phyloP scores from a whole-genome alignment of 1,139 yeast genomes.

The Debaryomyces subglobosus region DNA sequence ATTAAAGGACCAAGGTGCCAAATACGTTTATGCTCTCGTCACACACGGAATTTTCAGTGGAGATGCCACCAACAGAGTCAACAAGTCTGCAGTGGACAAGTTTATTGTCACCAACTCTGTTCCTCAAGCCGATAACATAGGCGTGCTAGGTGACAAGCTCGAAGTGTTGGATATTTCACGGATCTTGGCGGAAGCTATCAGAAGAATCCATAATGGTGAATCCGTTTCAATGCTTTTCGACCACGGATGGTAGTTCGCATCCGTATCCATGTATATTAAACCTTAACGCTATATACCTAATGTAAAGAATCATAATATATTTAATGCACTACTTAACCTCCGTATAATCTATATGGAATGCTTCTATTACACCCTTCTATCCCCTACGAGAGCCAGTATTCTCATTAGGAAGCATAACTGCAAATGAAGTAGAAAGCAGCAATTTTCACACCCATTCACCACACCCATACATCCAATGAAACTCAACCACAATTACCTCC shows the following conservation, averaged over 20 bases:
- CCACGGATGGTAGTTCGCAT: slow-evolving; percentile 58
- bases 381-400: neutral
- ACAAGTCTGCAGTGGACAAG: slow-evolving; percentile 74
- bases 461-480: neutral
- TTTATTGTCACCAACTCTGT: slow-evolving; percentile 91
- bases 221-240: slow-evolving; percentile 92
- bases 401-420: neutral
- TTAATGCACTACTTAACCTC: neutral
- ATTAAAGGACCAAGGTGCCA: slow-evolving; percentile 91
- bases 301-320: neutral
- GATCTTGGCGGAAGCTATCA: slow-evolving; percentile 89
- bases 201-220: slow-evolving; percentile 97
- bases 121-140: slow-evolving; percentile 69
- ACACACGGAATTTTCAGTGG: slow-evolving; percentile 96
- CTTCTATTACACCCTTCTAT: too few species aligned
- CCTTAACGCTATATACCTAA: neutral
- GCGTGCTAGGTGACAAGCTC: slow-evolving; percentile 61
- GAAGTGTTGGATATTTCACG: slow-evolving; percentile 88
- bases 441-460: neutral
- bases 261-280: neutral
- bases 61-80: slow-evolving; percentile 78
- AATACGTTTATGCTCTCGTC: slow-evolving; percentile 79
- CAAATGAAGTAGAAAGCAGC: neutral
- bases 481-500: neutral
- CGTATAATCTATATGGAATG: neutral